Conservation (phyloP, 768 basidiomycete genomes). For the Cyclocybe aegerita region DNA sequence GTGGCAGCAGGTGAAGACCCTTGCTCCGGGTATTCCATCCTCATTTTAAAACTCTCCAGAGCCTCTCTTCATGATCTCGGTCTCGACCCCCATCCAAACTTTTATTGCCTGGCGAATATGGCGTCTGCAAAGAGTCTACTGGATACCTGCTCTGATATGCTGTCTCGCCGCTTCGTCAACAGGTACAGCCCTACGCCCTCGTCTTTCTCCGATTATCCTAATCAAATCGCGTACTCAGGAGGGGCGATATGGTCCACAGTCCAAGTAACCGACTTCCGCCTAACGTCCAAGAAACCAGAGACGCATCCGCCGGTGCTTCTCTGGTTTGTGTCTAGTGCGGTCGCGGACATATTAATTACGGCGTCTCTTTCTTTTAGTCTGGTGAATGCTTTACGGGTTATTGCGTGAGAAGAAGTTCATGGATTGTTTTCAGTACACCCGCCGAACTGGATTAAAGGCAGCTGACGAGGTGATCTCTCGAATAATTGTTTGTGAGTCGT, state of each 20-base stretch:
- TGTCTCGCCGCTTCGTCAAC: conserved; percentile 12
- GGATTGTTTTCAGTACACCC: conserved; percentile 8
- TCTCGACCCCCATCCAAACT: conserved; percentile 22
- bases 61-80: neutral
- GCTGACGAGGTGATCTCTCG: conserved; percentile 16
- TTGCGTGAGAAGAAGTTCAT: neutral
- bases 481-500: conserved; percentile 17
- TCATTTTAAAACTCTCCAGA: conserved; percentile 6
- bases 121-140: conserved; percentile 13
- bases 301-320: conserved; percentile 5
- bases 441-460: conserved; percentile 9
- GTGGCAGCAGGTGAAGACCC: no score
- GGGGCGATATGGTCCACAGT: conserved; percentile 8
- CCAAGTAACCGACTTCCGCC: neutral
- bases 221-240: no score
- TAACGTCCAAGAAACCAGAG: conserved; percentile 6
- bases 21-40: neutral
- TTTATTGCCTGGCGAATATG: conserved; percentile 22
- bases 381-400: conserved; percentile 3
- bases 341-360: conserved; percentile 17
- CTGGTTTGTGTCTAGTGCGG: conserved; percentile 13
- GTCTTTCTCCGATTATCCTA: neutral
- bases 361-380: conserved; percentile 12
- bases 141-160: conserved; percentile 13
- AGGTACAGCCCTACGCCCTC: conserved; percentile 6